phyloP scores from a whole-genome alignment of 345 rosid genomes.

The Odontarrhena argentea region DNA sequence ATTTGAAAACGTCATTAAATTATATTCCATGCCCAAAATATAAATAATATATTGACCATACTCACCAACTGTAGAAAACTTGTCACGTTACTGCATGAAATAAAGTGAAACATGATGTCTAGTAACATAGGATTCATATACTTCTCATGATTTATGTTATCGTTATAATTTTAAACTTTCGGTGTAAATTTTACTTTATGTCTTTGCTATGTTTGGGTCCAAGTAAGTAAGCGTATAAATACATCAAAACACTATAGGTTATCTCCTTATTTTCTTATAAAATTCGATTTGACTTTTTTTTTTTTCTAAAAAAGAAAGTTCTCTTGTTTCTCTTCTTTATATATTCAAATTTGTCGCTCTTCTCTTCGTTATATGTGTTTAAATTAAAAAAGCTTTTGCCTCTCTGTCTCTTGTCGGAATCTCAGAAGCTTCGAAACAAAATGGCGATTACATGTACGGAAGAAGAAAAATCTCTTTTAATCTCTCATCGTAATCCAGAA shows the following conservation, averaged over 20 bases:
- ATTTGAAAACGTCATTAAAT: neutral
- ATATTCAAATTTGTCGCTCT: constrained; percentile 31
- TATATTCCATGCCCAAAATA: neutral
- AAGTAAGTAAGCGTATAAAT: neutral
- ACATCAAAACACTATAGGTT: constrained; percentile 8
- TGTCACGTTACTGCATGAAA: constrained; percentile 22
- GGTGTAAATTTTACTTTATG: constrained; percentile 8
- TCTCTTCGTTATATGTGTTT: constrained; percentile 24
- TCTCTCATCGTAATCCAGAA: constrained; percentile 25
- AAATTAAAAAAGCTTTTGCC: constrained; percentile 28
- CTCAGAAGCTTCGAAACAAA: constrained; percentile 35
- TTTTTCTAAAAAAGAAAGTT: constrained; percentile 19
- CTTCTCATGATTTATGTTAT: constrained; percentile 28
- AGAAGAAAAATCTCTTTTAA: constrained; percentile 32
- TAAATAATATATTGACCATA: constrained; percentile 1
- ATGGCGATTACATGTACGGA: constrained; percentile 43
- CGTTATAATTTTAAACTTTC: constrained; percentile 13
- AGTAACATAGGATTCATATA: constrained; percentile 23
- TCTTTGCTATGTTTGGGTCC: neutral
- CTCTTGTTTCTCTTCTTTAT: constrained; percentile 24
- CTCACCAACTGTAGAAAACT: constrained; percentile 7
- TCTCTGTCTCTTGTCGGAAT: constrained; percentile 44
- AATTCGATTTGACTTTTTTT: constrained; percentile 31
- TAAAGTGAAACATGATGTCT: constrained; percentile 12
- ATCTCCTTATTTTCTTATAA: neutral